These are phyloP conservation scores for Pythium aphanidermatum DNA, from an alignment of 352 stramenopile genomes.

Conservation along the genomic window DNA sequence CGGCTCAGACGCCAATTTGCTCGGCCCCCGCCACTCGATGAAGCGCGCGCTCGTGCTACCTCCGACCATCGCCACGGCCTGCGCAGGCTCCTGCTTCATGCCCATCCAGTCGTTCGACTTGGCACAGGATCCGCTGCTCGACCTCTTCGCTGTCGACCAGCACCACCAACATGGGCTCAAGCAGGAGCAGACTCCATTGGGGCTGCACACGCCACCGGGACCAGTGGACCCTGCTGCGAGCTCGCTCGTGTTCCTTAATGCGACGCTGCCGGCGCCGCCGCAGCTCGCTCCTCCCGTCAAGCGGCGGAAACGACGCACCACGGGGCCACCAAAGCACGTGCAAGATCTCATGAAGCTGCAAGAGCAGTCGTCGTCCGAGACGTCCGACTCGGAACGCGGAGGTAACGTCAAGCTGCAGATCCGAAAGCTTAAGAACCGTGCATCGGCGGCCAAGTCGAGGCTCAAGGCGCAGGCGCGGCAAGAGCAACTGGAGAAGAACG, in stretches of 20 bases:
- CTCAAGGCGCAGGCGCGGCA: conserved; percentile 13
- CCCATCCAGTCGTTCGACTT: conserved; percentile 19
- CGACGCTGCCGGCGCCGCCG: conserved; percentile 9
- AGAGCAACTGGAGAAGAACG: conserved; percentile 17
- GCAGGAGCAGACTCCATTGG: background rate
- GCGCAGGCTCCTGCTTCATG: conserved; percentile 9
- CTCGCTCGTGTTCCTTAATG: conserved; percentile 14
- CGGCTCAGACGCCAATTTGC: no score
- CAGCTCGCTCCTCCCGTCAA: conserved; percentile 14
- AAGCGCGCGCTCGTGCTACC: conserved; percentile 1
- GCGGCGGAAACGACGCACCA: conserved; percentile 11
- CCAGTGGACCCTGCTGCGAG: background rate
- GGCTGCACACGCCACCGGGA: background rate
- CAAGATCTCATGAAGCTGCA: conserved; percentile 14
- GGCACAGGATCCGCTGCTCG: conserved; percentile 10
- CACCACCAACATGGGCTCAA: conserved; percentile 2
- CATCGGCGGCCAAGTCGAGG: conserved; percentile 19
- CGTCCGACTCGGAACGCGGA: conserved; percentile 10
- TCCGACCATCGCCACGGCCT: conserved; percentile 1
- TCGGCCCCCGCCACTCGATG: no score
- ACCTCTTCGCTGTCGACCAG: conserved; percentile 11
- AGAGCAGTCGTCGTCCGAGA: conserved; percentile 15
- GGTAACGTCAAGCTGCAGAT: conserved; percentile 18
- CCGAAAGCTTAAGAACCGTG: conserved; percentile 22
- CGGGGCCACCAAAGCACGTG: conserved; percentile 13